Percentiles rank a stretch among this genome's conserved stretches.
Conservation (phyloP, 768 basidiomycete species). For the Suillus tomentosus region DNA sequence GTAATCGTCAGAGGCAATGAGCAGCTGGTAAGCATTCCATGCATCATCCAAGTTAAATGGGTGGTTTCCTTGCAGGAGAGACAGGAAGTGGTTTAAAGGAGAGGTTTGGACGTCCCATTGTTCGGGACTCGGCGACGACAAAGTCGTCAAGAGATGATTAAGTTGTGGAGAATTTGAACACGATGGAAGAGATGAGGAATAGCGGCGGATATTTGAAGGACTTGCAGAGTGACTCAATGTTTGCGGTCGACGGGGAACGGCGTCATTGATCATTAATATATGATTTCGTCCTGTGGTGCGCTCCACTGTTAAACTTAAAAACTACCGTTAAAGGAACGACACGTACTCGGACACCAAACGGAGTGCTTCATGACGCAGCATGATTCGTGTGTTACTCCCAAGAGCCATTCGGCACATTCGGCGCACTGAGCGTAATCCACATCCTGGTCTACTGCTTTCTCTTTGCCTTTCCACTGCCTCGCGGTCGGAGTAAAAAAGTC, state of each 20-base stretch:
- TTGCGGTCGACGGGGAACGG: constrained; percentile 30
- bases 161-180: constrained; percentile 10
- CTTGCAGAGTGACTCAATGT: constrained; percentile 10
- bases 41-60: constrained; percentile 40
- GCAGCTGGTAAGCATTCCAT: constrained; percentile 41
- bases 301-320: constrained; percentile 1
- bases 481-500: constrained; percentile 62
- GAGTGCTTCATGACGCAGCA: constrained; percentile 50
- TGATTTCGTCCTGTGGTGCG: constrained; percentile 34
- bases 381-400: constrained; percentile 37
- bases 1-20: constrained; percentile 1
- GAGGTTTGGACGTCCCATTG: constrained; percentile 11
- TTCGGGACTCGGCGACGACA: constrained; percentile 2
- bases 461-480: constrained; percentile 55
- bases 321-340: constrained; percentile 9
- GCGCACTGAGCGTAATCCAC: constrained; percentile 33
- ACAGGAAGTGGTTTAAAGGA: constrained; percentile 19
- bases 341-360: constrained; percentile 52
- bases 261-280: constrained; percentile 39
- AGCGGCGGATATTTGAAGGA: constrained; percentile 24
- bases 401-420: constrained; percentile 7
- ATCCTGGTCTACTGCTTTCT: constrained; percentile 37
- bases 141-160: constrained; percentile 17
- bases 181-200: constrained; percentile 26
- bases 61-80: constrained; percentile 18